Evolutionary conservation across 1,284 basidiomycete species (phyloP).

Genomic region (Sanghuangporus sanghuang): DNA sequence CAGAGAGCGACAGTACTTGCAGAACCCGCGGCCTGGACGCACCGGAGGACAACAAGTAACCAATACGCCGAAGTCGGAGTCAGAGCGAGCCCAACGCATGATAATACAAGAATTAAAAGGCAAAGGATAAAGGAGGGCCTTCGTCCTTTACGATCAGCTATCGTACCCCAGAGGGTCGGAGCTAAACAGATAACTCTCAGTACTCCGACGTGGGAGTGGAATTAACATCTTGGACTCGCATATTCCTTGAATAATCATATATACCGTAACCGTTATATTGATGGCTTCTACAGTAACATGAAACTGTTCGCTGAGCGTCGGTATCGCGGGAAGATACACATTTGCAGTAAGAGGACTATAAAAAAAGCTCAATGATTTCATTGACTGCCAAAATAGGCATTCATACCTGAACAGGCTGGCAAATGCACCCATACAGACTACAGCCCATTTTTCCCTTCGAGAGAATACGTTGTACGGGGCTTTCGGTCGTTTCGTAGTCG

Average conservation of each 20-base stretch:
- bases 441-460: slow-evolving; percentile 57
- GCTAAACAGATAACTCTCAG: slow-evolving; percentile 29
- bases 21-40: slow-evolving; percentile 41
- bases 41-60: slow-evolving; percentile 42
- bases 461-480: slow-evolving; percentile 52
- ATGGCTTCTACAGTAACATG: slow-evolving; percentile 61
- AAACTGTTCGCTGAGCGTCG: slow-evolving; percentile 56
- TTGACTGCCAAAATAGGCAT: not conserved
- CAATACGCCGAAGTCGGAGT: slow-evolving; percentile 41
- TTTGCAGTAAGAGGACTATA: slow-evolving; percentile 66
- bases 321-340: slow-evolving; percentile 77
- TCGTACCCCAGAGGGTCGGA: slow-evolving; percentile 56
- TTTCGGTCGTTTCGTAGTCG: not conserved
- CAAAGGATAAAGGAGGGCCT: slow-evolving; percentile 41
- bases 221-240: slow-evolving; percentile 36
- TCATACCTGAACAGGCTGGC: slow-evolving; percentile 58
- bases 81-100: slow-evolving; percentile 44
- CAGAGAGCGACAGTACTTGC: slow-evolving; percentile 40
- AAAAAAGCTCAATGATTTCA: slow-evolving; percentile 2
- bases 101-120: slow-evolving; percentile 33
- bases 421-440: slow-evolving; percentile 51
- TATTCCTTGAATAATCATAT: slow-evolving; percentile 73
- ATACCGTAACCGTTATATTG: slow-evolving; percentile 74
- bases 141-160: slow-evolving; percentile 42
- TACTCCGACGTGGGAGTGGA: not conserved